A percentile compares a stretch with the other conserved stretches of the same genome.
Conservation (phyloP, 352 stramenopile genomes). For the Phytophthora podocarpi region DNA sequence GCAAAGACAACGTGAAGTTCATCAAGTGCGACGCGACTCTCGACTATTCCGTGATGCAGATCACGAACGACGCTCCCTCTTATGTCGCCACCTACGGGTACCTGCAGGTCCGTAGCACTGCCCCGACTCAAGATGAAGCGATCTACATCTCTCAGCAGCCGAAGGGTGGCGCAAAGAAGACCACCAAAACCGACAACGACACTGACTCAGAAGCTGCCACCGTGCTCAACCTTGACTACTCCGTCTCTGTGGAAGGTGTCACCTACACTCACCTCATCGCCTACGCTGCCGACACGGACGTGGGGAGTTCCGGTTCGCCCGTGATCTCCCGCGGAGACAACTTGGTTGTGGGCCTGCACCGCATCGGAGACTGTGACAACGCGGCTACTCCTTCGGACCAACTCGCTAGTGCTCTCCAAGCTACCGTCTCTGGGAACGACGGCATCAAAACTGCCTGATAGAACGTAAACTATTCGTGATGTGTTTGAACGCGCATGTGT, state of each 20-base stretch:
- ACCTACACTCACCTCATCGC: conserved; percentile 48
- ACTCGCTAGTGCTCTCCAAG: conserved; percentile 25
- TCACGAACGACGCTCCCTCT: conserved; percentile 39
- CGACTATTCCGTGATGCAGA: conserved; percentile 64
- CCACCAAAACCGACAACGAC: conserved; percentile 52
- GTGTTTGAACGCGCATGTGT: background rate
- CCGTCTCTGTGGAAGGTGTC: conserved; percentile 37
- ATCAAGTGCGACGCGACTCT: conserved; percentile 56
- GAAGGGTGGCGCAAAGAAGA: conserved; percentile 58
- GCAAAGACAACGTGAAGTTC: conserved; percentile 55
- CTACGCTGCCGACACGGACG: conserved; percentile 73
- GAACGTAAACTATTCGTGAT: conserved; percentile 9
- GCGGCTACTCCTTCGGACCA: conserved; percentile 38
- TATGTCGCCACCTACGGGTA: conserved; percentile 61
- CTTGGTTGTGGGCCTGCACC: conserved; percentile 69
- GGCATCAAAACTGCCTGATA: conserved; percentile 37
- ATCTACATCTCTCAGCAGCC: conserved; percentile 78
- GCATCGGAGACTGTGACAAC: conserved; percentile 76
- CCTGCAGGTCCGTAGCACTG: conserved; percentile 54
- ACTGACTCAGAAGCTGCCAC: conserved; percentile 22
- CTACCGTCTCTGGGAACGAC: conserved; percentile 37
- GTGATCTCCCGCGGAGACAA: conserved; percentile 62
- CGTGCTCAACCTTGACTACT: conserved; percentile 40
- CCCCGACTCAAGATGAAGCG: conserved; percentile 44
- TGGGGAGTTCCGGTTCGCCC: conserved; percentile 65